Conservation (phyloP, 805 yeast genomes). For the Suhomyces pyralidae region DNA sequence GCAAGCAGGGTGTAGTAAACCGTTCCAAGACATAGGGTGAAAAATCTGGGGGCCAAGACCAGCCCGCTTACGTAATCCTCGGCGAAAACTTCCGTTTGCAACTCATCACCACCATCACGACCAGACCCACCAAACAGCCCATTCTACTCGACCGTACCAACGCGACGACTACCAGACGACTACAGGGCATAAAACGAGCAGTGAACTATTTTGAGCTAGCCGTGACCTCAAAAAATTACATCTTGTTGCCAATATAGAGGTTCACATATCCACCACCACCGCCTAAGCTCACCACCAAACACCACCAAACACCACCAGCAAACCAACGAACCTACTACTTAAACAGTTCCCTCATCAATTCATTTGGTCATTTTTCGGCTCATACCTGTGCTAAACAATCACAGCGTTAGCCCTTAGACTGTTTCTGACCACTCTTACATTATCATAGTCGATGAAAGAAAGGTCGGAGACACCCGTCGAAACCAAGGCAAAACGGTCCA, state of each 20-base stretch:
- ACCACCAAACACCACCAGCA: not conserved
- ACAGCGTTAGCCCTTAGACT: too few species aligned
- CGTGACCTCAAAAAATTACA: too few species aligned
- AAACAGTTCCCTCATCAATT: too few species aligned
- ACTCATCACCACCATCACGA: not conserved
- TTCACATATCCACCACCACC: not conserved
- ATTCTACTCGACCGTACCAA: not conserved
- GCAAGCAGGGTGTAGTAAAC: too few species aligned
- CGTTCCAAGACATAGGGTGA: not conserved
- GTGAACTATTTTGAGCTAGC: too few species aligned
- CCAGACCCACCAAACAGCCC: not conserved
- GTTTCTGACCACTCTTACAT: too few species aligned
- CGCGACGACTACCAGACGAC: not conserved
- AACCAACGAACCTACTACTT: too few species aligned
- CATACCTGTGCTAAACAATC: too few species aligned
- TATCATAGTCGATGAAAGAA: not conserved
- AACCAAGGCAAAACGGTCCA: conserved; percentile 29
- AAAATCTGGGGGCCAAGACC: not conserved
- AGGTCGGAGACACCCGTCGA: not conserved
- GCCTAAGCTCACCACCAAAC: too few species aligned
- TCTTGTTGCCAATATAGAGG: too few species aligned
- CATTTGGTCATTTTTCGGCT: too few species aligned
- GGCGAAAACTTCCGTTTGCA: conserved; percentile 4
- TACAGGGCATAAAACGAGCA: not conserved
- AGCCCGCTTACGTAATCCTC: conserved; percentile 1